Evolutionary conservation across 345 rosid species (phyloP).

Genomic region (Litchi chinensis): DNA sequence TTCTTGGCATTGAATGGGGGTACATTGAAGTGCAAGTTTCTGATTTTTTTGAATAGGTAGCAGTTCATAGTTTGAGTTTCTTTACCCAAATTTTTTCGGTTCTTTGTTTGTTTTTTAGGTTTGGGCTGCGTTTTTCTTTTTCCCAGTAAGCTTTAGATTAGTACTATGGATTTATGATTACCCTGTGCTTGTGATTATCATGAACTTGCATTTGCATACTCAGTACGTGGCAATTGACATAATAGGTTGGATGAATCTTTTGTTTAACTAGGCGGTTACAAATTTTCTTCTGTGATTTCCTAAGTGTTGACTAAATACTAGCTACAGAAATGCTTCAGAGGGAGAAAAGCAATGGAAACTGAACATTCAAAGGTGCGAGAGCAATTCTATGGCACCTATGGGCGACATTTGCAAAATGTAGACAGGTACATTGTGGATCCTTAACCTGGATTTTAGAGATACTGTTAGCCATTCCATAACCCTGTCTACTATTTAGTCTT

Average conservation of each 20-base stretch:
- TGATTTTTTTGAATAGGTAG: too few relatives aligned
- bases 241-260: conserved; percentile 1
- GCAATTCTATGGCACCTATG: conserved; percentile 64
- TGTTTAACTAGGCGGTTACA: neutral
- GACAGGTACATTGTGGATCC: conserved; percentile 54
- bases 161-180: neutral
- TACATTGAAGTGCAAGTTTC: too few relatives aligned
- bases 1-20: too few relatives aligned
- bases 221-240: neutral
- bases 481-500: neutral
- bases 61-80: neutral
- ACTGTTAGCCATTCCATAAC: neutral
- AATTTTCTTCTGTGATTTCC: conserved; percentile 10
- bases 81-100: neutral
- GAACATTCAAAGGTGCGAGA: conserved; percentile 66
- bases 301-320: conserved; percentile 41
- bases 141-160: neutral
- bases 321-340: conserved; percentile 96
- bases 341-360: conserved; percentile 68
- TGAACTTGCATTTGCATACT: neutral
- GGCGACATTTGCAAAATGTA: conserved; percentile 65
- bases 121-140: neutral
- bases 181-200: neutral
- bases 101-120: neutral
- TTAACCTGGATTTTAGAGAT: neutral